These are phyloP conservation scores for Candida xyloterini DNA, from an alignment of 805 yeast genomes.

Conservation along the genomic window DNA sequence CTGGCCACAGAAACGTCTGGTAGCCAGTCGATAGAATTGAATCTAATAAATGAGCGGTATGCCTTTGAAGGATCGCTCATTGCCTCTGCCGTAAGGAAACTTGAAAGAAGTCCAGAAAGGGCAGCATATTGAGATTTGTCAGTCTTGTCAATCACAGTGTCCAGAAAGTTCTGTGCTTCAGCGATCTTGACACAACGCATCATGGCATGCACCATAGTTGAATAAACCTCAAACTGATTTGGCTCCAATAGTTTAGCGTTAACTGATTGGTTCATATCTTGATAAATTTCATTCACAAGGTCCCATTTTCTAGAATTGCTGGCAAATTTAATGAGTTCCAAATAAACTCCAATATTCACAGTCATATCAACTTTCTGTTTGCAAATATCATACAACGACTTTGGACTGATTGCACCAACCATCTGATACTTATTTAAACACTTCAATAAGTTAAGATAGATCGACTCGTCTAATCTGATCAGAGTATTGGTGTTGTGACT, in stretches of 20 bases:
- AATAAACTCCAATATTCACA: constrained; percentile 30
- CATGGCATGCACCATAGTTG: constrained; percentile 50
- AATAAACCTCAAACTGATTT: constrained; percentile 48
- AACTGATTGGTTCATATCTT: constrained; percentile 26
- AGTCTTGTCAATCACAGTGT: constrained; percentile 39
- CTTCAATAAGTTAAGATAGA: constrained; percentile 23
- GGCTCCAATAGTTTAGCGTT: constrained; percentile 6
- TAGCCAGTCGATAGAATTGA: constrained; percentile 31
- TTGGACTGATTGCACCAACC: constrained; percentile 16
- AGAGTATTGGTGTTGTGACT: constrained; percentile 21
- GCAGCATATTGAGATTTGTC: constrained; percentile 19
- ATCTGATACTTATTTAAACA: constrained; percentile 29
- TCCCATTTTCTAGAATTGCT: constrained; percentile 36
- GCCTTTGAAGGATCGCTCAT: constrained; percentile 26
- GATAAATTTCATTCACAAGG: constrained; percentile 38
- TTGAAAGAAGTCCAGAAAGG: constrained; percentile 23
- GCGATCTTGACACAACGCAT: constrained; percentile 47
- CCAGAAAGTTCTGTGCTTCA: constrained; percentile 55
- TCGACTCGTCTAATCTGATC: constrained; percentile 17
- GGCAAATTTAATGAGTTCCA: constrained; percentile 40
- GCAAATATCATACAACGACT: constrained; percentile 17
- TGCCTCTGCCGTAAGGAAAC: constrained; percentile 29
- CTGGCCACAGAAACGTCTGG: constrained; percentile 33
- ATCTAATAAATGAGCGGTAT: constrained; percentile 25
- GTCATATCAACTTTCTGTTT: constrained; percentile 11